Conservation (phyloP, 805 yeast species). For the Kodamaea kaohsiungensis region DNA sequence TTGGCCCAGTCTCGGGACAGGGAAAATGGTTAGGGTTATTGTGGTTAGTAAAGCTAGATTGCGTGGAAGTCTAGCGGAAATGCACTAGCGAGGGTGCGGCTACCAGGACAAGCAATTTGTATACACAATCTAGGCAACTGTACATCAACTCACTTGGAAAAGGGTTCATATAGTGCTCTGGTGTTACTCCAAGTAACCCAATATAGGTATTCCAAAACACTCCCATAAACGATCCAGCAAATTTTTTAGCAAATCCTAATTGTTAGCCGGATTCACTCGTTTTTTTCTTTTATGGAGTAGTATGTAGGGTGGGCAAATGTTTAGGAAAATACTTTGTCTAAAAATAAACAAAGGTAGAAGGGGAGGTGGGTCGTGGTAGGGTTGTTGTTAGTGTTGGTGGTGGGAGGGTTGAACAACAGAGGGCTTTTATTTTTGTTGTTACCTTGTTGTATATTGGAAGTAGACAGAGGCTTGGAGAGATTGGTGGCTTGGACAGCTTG, state of each 20-base stretch:
- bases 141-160: not conserved
- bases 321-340: not conserved
- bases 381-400: too few species aligned
- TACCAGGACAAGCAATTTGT: too few species aligned
- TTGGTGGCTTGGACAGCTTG: too few species aligned
- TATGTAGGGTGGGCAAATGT: not conserved
- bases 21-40: too few species aligned
- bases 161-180: not conserved
- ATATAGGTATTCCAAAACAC: not conserved
- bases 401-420: too few species aligned
- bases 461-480: too few species aligned
- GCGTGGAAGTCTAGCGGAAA: too few species aligned
- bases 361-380: not conserved
- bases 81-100: too few species aligned
- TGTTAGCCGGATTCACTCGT: not conserved
- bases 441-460: too few species aligned
- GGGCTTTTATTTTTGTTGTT: too few species aligned
- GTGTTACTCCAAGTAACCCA: not conserved
- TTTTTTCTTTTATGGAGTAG: not conserved
- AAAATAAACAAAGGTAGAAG: not conserved
- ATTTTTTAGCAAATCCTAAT: not conserved
- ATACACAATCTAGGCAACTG: too few species aligned
- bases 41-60: too few species aligned
- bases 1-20: not conserved
- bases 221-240: not conserved